Evolutionary conservation across 345 rosid genomes (phyloP), one percentile per base, ranked within the genome.

Genomic region (Microthlaspi erraticum): DNA sequence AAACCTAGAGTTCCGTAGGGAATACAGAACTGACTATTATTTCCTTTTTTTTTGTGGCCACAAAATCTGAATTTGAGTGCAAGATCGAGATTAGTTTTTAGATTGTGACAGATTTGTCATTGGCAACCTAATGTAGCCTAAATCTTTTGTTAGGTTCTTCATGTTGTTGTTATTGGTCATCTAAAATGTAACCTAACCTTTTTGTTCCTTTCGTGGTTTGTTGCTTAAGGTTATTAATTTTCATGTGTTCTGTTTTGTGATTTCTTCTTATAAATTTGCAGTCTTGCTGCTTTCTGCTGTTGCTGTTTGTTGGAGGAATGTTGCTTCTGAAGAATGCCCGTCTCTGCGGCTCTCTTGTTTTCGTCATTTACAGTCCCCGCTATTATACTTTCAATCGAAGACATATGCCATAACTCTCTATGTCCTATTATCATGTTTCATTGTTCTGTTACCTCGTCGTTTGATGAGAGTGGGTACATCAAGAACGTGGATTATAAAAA

Each of bases 231-330:
- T n/a, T n/a, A n/a, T n/a, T n/a, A n/a, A n/a, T n/a, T n/a, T n/a
- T n/a, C n/a, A n/a, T n/a, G n/a, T n/a, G n/a, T n/a, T 3, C 17
- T 39, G 26, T 2, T 4, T 18, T 16, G 18, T 1, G 10, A 14
- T 43, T 26, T 31, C 19, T 3, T 1, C n/a, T 44, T 66, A 64
- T 5, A 19, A 68, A 66, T n/a, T 2, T 77, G 71, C 78, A 81
- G 86, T 74, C 75, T 85, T 37, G 86, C 86, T 16, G 84, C 83
- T 11, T 70, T 85, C 12, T 82, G 82, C 66, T 80, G 84, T 65
- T 80, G 84, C 54, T 83, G 79, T 72, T 0, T 78, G 66, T 26
- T 80, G 81, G 86, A 83, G 79, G 82, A 83, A 57, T 82, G 86
- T 74, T 80, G 83, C 80, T 75, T 72, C 81, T 64, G 70, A 77